Evolutionary conservation across 306 rosid genomes (phyloP), one percentile per base, ranked within the genome.

Genomic region (Betula pendula): DNA sequence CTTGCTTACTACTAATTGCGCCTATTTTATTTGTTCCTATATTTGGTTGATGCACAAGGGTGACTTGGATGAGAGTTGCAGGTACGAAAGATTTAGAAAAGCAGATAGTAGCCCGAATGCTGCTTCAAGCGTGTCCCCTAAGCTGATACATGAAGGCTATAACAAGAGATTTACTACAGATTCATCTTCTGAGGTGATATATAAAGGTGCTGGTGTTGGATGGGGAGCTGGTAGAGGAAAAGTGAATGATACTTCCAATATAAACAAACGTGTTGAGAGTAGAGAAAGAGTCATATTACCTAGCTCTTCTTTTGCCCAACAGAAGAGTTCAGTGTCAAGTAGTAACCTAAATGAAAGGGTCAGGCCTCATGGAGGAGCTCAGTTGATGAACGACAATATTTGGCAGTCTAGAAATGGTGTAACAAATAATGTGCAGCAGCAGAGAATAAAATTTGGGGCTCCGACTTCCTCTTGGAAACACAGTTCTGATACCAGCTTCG

Each of bases 161-260:
- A 29, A 40, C 16, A 82, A 76, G 19, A 74, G 16, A 24, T 45
- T 70, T 63, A 53, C 53, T 29, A 38, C 47, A 20, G 72, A 78
- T 43, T 2, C 40, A 53, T 67, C 77, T 22, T 27, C 65, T 2
- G 82, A 81, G 15, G 27, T 40, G 9, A 13, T 1, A 12, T 7
- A 71, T 78, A 79, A 62, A 49, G 75, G 24, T 42, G 78, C 71
- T 31, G 89, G 82, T 33, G 48, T 24, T 27, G 88, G 87, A 35
- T 84, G 88, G 89, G 78, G 82, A 33, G 40, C 22, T 0, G 85
- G 86, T 49, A 76, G 86, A 81, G 90, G 87, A 1, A 71, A 47
- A 17, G 43, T 11, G 22, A 3, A 5, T n/a, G 17, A 35, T 0
- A 9, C n/a, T 79, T 19, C 10, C 31, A 55, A 31, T 2, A 71